Conservation (phyloP, 352 stramenopile species). For the Globisporangium spinosum region DNA sequence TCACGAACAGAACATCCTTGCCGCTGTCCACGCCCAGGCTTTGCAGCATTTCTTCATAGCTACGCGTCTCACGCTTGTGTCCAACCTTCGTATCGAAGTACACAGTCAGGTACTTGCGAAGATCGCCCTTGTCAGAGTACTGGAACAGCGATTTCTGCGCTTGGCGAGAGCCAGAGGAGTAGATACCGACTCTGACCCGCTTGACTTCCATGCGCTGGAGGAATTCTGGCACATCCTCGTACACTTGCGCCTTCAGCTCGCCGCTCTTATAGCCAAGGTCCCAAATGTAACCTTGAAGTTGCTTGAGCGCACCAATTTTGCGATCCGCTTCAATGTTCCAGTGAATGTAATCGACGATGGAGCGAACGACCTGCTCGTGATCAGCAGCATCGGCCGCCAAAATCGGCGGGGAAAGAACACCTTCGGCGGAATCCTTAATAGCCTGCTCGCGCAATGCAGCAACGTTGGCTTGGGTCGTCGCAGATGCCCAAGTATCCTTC, state of each 20-base stretch:
- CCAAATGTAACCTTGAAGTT: constrained; percentile 91
- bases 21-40: constrained; percentile 76
- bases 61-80: constrained; percentile 67
- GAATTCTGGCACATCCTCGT: constrained; percentile 87
- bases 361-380: constrained; percentile 29
- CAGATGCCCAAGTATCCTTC: constrained; percentile 45
- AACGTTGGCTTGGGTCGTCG: constrained; percentile 48
- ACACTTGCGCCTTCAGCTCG: constrained; percentile 88
- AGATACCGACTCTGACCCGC: constrained; percentile 89
- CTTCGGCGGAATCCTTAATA: constrained; percentile 33
- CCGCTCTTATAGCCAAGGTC: constrained; percentile 81
- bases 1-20: constrained; percentile 86
- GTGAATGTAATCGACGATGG: constrained; percentile 53
- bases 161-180: constrained; percentile 90
- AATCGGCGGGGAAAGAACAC: constrained; percentile 25
- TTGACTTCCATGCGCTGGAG: constrained; percentile 72
- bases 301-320: constrained; percentile 89
- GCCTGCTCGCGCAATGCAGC: constrained; percentile 43
- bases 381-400: constrained; percentile 17
- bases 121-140: constrained; percentile 79
- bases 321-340: constrained; percentile 71
- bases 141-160: constrained; percentile 87
- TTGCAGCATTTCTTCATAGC: constrained; percentile 80
- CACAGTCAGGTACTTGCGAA: constrained; percentile 63
- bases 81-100: constrained; percentile 88